Evolutionary conservation across 306 rosid species (phyloP), one percentile per base, ranked within the genome.

Genomic region (Cajanus cajan): DNA sequence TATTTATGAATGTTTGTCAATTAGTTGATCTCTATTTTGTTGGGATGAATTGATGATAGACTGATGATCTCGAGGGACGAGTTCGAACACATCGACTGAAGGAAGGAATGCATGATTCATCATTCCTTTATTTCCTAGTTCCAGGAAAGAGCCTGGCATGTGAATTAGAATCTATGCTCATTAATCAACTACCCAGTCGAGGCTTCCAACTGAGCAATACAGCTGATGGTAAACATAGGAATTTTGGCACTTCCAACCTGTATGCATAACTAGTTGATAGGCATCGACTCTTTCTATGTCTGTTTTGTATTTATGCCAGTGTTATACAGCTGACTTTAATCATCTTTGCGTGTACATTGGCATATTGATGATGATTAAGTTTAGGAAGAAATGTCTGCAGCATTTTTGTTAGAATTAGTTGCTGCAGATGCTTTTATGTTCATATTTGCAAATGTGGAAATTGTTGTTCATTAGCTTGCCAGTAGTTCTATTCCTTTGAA

Each of bases 91-190:
- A 95, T 85, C 91, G 98, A 9, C 79, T 82, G 9, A 92, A 88
- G 80, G 97, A 88, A 78, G 97, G 94, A 63, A 70, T 90, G 97
- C 90, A 80, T 62, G 88, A 90, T 28, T 88, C 89, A 3, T 37
- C 79, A 39, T 87, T 92, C 62, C 83, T 95, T 39, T 95, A 95
- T 79, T 90, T 92, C 80, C 80, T 74, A 31, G 96, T 93, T 62
- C 85, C 86, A 0, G 97, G 98, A 16, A 93, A 93, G 90, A 90
- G 99, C 85, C 37, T 93, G 87, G 98, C 98, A 15, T 90, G 97
- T 88, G 90, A 95, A 81, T 81, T 95, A 19, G 97, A 95, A 89
- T 90, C 97, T 44, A 91, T 91, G 64, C 98, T 95, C 86, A 93
- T 95, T 83, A 95, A 93, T 76, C 98, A 90, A 78, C 97, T 95